Conservation (phyloP, 1,139 yeast species). For the Magnusiomyces tetraspermus region DNA sequence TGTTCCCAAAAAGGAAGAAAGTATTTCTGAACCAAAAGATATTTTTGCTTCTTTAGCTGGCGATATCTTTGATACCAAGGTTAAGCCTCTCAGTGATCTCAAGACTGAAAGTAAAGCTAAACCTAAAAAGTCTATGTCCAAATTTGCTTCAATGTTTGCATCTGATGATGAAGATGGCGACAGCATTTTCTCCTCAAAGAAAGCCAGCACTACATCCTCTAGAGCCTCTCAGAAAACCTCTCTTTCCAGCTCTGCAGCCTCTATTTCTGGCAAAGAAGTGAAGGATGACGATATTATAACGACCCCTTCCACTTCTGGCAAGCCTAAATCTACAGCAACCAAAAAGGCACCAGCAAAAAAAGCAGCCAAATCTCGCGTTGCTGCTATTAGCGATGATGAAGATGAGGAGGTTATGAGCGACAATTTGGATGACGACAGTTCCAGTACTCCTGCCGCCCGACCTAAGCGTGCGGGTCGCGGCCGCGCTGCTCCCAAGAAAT, state of each 20-base stretch:
- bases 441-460: background rate
- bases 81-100: background rate
- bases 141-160: slow-evolving; percentile 8
- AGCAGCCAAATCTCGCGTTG: background rate
- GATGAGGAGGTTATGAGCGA: background rate
- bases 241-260: no score
- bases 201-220: no score
- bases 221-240: no score
- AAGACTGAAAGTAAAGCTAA: background rate
- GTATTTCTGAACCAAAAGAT: background rate
- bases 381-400: background rate
- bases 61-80: background rate
- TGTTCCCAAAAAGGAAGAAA: background rate
- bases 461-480: background rate
- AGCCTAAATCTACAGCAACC: background rate
- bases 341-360: background rate
- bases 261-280: no score
- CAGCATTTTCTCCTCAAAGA: background rate
- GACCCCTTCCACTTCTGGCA: no score
- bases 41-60: background rate
- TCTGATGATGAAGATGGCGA: slow-evolving; percentile 13
- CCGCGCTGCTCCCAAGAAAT: background rate
- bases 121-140: background rate
- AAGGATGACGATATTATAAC: no score
- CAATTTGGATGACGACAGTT: no score